Percentiles rank a stretch among this genome's conserved stretches.
Evolutionary conservation across 768 basidiomycete species (phyloP).

Genomic region (Amanita brunnescens): DNA sequence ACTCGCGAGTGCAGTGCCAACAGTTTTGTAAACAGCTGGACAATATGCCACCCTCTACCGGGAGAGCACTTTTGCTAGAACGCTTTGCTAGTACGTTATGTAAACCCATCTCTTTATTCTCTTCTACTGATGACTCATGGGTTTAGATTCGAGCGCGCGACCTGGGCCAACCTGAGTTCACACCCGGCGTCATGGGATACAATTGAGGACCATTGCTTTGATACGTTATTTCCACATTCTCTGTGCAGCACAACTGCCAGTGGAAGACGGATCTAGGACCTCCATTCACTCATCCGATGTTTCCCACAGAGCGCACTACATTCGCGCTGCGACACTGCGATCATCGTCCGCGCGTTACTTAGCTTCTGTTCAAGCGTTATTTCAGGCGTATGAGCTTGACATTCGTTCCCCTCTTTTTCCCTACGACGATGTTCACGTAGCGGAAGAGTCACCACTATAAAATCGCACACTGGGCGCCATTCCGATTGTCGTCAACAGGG

Average conservation of each 20-base stretch:
- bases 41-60: too few species aligned
- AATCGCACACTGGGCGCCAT: conserved; percentile 45
- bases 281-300: conserved; percentile 73
- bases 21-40: too few species aligned
- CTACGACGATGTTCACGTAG: too few species aligned
- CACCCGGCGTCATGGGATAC: conserved; percentile 77
- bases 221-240: conserved; percentile 26
- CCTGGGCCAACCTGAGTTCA: conserved; percentile 90
- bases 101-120: neutral
- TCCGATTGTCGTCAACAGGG: conserved; percentile 86
- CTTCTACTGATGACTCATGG: neutral
- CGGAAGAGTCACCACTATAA: too few species aligned
- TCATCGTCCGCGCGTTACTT: conserved; percentile 73
- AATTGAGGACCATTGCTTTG: conserved; percentile 59
- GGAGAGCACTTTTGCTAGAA: conserved; percentile 82
- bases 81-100: conserved; percentile 53
- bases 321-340: conserved; percentile 73
- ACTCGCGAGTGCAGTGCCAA: too few species aligned
- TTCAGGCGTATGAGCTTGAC: conserved; percentile 64
- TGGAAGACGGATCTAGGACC: conserved; percentile 47
- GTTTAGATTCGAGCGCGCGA: conserved; percentile 78
- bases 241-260: neutral
- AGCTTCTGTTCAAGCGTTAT: conserved; percentile 51
- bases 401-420: conserved; percentile 38
- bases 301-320: conserved; percentile 72